Base-by-base conservation (phyloP, 371 early-diverging fungal species). In the Mucor sp. region DNA sequence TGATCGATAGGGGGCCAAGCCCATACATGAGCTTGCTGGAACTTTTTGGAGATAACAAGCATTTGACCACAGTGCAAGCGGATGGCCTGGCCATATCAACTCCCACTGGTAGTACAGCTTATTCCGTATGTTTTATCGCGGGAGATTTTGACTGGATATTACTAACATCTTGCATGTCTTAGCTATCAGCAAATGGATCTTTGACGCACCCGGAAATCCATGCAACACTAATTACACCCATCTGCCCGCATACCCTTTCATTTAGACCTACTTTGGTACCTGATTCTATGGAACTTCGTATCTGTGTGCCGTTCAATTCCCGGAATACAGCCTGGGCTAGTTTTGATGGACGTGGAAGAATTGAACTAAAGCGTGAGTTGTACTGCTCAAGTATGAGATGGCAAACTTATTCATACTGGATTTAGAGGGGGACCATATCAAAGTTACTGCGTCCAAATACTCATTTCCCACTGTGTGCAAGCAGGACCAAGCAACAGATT, bases 21-120 rank as follows among this genome's bases (percentile, higher is more conserved):
- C 92, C 98, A 4, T 95, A 92, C 70, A 90, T 99, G 87, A 86
- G 90, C 28, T 77, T 91, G 58, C 77, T 99, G 35, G 98, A 99
- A 72, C 78, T 99, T 17, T 98, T 91, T 80, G 97, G 94, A 32
- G 95, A 94, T 62, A 92, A 93, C 58, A 80, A 85, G 61, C 95
- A 93, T 60, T 74, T 95, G 62, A 94, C 95, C 4, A 91, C 91
- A 0, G 89, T 94, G 0, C 92, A 93, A 70, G 95, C 95, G 0
- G 98, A 98, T 68, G 98, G 98, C 0, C 79, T 98, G 68, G 92
- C 93, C 30, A 82, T 98, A 37, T 88, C 96, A 1, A 97, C 99
- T 0, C 97, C 98, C 0, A 98, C 98, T 0, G 98, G 98, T n/a
- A 95, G 95, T 5, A 98, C 98, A 0, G 98, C 98, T 1, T 98